These are phyloP conservation scores for Trifolium subterraneum DNA, from an alignment of 306 rosid species.

Conservation along the genomic window DNA sequence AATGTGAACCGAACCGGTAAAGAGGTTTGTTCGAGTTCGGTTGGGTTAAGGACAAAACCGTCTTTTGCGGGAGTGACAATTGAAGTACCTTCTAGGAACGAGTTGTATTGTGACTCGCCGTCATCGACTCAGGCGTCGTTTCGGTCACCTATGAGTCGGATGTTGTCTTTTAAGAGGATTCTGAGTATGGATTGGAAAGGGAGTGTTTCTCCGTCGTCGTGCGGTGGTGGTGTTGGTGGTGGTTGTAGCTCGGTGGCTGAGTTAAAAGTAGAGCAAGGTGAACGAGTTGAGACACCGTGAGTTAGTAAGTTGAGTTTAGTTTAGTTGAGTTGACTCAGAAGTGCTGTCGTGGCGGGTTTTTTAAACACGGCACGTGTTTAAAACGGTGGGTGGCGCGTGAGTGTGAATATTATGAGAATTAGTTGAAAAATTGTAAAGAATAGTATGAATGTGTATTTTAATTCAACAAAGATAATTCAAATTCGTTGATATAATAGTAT, in stretches of 20 bases:
- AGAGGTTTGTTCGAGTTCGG: constrained; percentile 44
- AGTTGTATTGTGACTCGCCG: constrained; percentile 52
- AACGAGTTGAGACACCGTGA: constrained; percentile 51
- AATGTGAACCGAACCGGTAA: constrained; percentile 16
- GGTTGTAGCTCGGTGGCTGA: constrained; percentile 48
- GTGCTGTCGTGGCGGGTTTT: constrained; percentile 29
- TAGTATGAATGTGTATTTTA: neutral
- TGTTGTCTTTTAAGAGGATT: constrained; percentile 75
- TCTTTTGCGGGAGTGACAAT: constrained; percentile 51
- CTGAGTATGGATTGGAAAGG: constrained; percentile 63
- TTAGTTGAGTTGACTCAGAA: constrained; percentile 7
- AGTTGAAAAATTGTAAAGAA: neutral
- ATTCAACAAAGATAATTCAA: constrained; percentile 2
- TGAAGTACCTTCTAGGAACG: constrained; percentile 62
- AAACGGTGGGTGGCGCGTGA: constrained; percentile 36
- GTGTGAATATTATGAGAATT: neutral
- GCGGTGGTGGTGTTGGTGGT: constrained; percentile 2
- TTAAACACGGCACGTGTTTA: neutral
- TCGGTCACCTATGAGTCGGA: constrained; percentile 77
- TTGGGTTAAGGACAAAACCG: constrained; percentile 54
- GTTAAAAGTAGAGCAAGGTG: constrained; percentile 56
- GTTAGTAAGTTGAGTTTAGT: neutral
- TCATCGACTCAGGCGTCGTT: constrained; percentile 54
- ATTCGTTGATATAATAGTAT: neutral
- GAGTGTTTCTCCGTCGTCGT: constrained; percentile 55